phyloP scores from a whole-genome alignment of 1,139 yeast genomes.

The Sugiyamaella sp. region DNA sequence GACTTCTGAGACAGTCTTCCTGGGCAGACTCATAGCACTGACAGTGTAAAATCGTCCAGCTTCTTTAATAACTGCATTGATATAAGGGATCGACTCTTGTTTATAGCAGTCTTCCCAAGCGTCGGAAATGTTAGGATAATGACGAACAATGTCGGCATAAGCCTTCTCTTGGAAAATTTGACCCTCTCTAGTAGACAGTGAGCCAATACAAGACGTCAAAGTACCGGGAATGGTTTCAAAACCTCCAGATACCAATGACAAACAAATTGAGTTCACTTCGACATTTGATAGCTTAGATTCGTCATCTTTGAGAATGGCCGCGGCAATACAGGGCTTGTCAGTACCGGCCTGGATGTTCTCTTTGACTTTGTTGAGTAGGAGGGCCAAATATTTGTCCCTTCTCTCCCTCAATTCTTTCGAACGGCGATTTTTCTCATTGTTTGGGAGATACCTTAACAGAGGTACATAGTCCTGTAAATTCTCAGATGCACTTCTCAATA shows the following conservation, averaged over 20 bases:
- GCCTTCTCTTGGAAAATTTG: conserved; percentile 50
- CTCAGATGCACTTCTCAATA: conserved; percentile 40
- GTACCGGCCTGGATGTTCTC: conserved; percentile 36
- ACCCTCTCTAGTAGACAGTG: conserved; percentile 55
- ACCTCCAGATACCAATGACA: conserved; percentile 77
- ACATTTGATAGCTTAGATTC: conserved; percentile 36
- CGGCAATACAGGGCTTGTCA: conserved; percentile 50
- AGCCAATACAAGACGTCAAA: conserved; percentile 61
- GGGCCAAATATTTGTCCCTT: conserved; percentile 57
- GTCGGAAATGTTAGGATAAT: conserved; percentile 40
- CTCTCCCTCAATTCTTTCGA: conserved; percentile 49
- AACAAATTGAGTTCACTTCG: conserved; percentile 62
- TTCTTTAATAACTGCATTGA: conserved; percentile 62
- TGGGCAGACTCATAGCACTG: conserved; percentile 64
- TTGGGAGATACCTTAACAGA: conserved; percentile 42
- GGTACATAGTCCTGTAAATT: conserved; percentile 64
- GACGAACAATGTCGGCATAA: conserved; percentile 43
- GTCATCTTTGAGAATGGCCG: conserved; percentile 45
- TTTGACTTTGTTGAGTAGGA: conserved; percentile 42
- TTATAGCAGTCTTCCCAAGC: conserved; percentile 53
- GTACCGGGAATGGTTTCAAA: conserved; percentile 70
- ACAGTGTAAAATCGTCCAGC: conserved; percentile 65
- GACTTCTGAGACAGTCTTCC: conserved; percentile 56
- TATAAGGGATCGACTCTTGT: conserved; percentile 49
- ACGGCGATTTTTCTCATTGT: conserved; percentile 36